Base-by-base conservation (phyloP, 192 early-diverging fungal genomes). In the Podila minutissima region DNA sequence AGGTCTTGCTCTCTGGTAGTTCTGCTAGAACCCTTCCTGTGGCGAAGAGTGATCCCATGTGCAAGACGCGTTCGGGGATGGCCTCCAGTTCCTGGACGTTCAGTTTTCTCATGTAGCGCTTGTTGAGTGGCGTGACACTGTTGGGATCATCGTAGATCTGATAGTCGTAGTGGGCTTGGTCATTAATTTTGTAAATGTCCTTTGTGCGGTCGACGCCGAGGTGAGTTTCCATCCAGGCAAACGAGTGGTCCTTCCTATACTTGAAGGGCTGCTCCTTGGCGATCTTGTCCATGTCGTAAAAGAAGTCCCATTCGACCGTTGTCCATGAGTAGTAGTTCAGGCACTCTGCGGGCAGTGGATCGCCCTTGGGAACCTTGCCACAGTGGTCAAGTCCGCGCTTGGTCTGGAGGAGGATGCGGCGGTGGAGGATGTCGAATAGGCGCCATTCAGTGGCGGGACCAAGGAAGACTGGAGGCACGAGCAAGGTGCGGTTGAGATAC, bases 321-420 rank as follows among this genome's bases (percentile, higher is more conserved):
- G 88, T 90, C 84, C 88, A 88, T 7, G 83, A 67, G 51, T 74
- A 83, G 62, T 88, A 90, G 69, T 88, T 84, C n/a, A 90, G 74
- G 61, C 89, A 90, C 62, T 90, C 89, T 20, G 72, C 64, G 0
- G 89, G 87, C 3, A 86, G 55, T 20, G 87, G 86, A 46, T 77
- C 82, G 11, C 75, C 74, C 10, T 64, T 71, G 12, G 68, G 73
- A 12, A 90, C 59, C 9, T 48, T 35, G 19, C 53, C 49, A 68
- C 89, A 90, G 66, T 90, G 86, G 15, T 87, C 85, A 11, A 90
- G 70, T 4, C 89, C 88, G 22, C 75, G 67, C 59, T 90, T 90
- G 29, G 88, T 86, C 50, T 86, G 83, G 32, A 87, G 60, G 28
- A 89, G 67, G 41, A 90, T 66, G 17, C 89, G 70, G 29, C 84